Base-by-base conservation (phyloP, 2,329 filamentous ascomycete genomes). In the Aspergillus costaricaensis region DNA sequence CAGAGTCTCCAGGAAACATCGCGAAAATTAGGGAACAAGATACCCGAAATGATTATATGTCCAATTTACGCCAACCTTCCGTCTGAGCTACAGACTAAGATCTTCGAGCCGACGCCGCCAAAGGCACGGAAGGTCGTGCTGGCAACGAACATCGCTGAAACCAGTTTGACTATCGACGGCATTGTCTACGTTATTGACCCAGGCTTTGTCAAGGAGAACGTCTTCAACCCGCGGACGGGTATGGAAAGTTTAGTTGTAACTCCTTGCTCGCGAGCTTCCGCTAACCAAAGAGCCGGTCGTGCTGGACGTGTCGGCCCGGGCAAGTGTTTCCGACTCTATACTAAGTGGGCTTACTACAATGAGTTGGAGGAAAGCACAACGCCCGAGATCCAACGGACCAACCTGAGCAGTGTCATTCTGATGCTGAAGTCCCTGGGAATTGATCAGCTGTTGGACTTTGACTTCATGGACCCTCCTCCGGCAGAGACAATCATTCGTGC, bases 71-170 rank as follows among this genome's bases (percentile, higher is more conserved):
- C 92, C 70, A 96, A 96, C 70, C 79, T 99, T 41, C 93, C 93
- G 0, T 92, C 92, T 0, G 93, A 98, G 60, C 79, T 96, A 1
- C 95, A 99, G 73, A 86, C 90, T 51, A 94, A 94, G 73, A 96
- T 98, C 66, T 99, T 99, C 70, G 92, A 96, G 69, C 92, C 93
- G 0, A 96, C 94, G 0, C 94, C 95, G 0, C 86, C 89, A 0
- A 89, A 89, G 17, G 89, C 91, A 0, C 86, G 95, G 27, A 99
- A 98, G 73, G 92, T 98, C 0, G 92, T 99, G 0, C 79, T 98
- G 39, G 92, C 94, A 0, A 98, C 95, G 2, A 99, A 99, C 72
- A 98, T 99, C 75, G 95, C 95, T 2, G 95, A 99, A 76, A 99
- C 95, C 0, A 92, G 88, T 81, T 79, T 99, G 71, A 99, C 95